These are phyloP conservation scores for Mycothermus thermophilus DNA, from an alignment of 495 filamentous ascomycete genomes.

Conservation along the genomic window DNA sequence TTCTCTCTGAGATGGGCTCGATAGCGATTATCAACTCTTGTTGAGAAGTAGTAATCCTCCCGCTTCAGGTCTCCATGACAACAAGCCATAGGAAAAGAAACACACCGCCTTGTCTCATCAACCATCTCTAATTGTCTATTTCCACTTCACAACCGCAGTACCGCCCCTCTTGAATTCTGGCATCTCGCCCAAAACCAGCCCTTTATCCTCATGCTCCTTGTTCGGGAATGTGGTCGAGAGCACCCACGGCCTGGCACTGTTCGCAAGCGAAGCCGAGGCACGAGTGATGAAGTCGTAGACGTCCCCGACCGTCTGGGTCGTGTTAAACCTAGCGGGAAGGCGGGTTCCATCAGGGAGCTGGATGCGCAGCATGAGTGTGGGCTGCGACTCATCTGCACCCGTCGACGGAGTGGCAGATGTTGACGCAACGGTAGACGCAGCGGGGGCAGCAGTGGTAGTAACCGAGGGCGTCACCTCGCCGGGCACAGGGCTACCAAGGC, in stretches of 20 bases:
- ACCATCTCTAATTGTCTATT: background rate
- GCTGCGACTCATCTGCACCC: constrained; percentile 60
- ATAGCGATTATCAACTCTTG: too few relatives aligned
- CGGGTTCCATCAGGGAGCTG: constrained; percentile 83
- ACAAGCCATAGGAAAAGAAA: too few relatives aligned
- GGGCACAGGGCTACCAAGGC: constrained; percentile 86
- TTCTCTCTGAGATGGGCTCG: too few relatives aligned
- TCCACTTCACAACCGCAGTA: constrained; percentile 82
- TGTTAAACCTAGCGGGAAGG: constrained; percentile 80
- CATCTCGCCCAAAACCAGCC: constrained; percentile 56
- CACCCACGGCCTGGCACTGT: constrained; percentile 52
- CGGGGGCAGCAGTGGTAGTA: constrained; percentile 17
- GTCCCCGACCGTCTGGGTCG: constrained; percentile 77
- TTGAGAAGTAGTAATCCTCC: too few relatives aligned
- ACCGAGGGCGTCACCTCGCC: constrained; percentile 32
- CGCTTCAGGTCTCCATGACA: too few relatives aligned
- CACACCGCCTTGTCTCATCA: too few relatives aligned
- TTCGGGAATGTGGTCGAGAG: constrained; percentile 94
- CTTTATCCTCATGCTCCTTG: constrained; percentile 74
- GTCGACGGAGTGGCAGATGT: constrained; percentile 26
- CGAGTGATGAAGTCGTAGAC: constrained; percentile 74
- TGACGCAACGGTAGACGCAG: constrained; percentile 28
- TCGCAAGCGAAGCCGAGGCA: constrained; percentile 45
- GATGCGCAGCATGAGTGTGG: constrained; percentile 67
- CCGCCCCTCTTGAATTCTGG: constrained; percentile 68